Evolutionary conservation across 192 early-diverging fungal genomes (phyloP).

Genomic region (Helicostylum pulchrum): DNA sequence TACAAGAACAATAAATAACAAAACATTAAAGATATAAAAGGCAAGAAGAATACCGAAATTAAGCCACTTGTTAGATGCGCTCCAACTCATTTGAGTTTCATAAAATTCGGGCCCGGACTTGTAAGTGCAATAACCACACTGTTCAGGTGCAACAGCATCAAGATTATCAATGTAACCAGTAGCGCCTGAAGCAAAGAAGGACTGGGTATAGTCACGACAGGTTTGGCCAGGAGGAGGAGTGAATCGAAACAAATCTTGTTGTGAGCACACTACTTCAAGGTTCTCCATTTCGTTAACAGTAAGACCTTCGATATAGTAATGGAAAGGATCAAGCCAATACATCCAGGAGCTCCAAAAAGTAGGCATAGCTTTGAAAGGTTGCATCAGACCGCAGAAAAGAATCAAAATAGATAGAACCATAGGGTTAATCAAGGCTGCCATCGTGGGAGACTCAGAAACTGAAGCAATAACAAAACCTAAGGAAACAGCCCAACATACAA

Average conservation of each 20-base stretch:
- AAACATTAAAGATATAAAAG: constrained; percentile 58
- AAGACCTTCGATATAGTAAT: constrained; percentile 65
- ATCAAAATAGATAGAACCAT: constrained; percentile 62
- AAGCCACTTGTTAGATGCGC: constrained; percentile 59
- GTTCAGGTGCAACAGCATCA: constrained; percentile 28
- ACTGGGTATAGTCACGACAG: constrained; percentile 51
- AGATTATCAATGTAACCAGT: constrained; percentile 12
- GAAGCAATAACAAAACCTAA: constrained; percentile 72
- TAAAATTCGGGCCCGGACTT: constrained; percentile 56
- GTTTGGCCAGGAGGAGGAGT: constrained; percentile 53
- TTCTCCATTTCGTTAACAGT: constrained; percentile 57
- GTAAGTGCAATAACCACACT: constrained; percentile 65
- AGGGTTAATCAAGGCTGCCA: constrained; percentile 63
- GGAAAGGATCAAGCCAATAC: constrained; percentile 67
- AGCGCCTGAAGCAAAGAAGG: constrained; percentile 1
- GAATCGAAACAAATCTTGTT: constrained; percentile 53
- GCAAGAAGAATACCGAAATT: constrained; percentile 65
- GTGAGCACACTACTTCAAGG: constrained; percentile 45
- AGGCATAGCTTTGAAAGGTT: constrained; percentile 55
- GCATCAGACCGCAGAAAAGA: constrained; percentile 72
- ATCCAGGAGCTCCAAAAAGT: constrained; percentile 65
- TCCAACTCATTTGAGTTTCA: constrained; percentile 42
- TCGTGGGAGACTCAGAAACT: constrained; percentile 56
- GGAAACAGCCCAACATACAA: constrained; percentile 63
- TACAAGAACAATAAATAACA: constrained; percentile 39